Base-by-base conservation (phyloP, 495 filamentous ascomycete genomes). In the Astrothelium subdiscretum region DNA sequence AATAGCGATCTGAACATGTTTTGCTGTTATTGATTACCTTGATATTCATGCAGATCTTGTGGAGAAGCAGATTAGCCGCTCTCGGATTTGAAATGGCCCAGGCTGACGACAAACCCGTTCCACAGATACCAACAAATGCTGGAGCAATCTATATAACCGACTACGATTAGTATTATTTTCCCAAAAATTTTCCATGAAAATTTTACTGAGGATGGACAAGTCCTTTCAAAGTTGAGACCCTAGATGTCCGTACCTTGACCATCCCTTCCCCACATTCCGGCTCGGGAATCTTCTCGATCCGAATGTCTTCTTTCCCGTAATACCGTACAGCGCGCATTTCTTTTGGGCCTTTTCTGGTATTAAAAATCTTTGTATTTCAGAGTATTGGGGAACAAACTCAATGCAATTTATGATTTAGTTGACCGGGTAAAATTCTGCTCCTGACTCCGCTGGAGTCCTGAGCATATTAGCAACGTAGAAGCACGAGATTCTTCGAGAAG, bases 291-390 rank as follows among this genome's bases (percentile, higher is more conserved):
- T 68, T 38, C 31, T 76, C 73, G 35, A 79, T 67, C 22, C 76
- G 67, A 31, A 79, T 70, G 59, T 79, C 76, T 67, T 75, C 72
- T 48, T 71, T 74, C 32, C 76, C 76, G 59, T 77, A 75, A 61
- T 70, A 79, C 42, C 73, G 59, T 32, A 70, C 72, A 11, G 76
- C 76, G 48, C 69, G 66, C 76, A 79, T 79, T 38, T 63, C 24
- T 5, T 54, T 29, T 54, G n/a, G 5, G n/a, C 20, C 20, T 48
- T 32, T 48, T 3, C 18, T 48, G 42, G 18, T 48, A 48, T 18
- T 18, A n/a, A 20, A 29, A 11, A 54, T 54, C 24, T 15, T 11
- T 29, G 48, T 15, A 12, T 48, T 48, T n/a, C 43, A 15, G 43
- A 22, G n/a, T 18, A 40, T n/a, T 40, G 35, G 15, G 15, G 6